Base-by-base conservation (phyloP, 441 rosid species). In the Gossypium schwendimanii region DNA sequence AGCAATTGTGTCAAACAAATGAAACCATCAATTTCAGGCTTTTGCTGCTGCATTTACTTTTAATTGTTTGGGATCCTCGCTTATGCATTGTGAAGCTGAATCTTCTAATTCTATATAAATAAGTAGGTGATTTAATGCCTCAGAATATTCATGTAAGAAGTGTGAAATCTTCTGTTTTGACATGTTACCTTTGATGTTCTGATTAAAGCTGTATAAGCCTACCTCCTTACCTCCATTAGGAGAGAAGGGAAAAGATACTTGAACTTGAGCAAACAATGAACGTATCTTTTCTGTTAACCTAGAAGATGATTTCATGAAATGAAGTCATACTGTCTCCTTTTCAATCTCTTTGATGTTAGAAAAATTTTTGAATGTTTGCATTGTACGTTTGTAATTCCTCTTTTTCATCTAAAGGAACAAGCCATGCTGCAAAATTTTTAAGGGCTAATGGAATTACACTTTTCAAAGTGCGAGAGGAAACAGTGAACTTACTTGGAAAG, bases 401-500 rank as follows among this genome's bases (percentile, higher is more conserved):
- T 31, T 63, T 36, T 59, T 75, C 17, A 39, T 36, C 1, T 39
- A 36, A 77, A 93, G 98, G 94, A 67, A 87, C 96, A 15, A 88
- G 93, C 87, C 72, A 83, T 15, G 90, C 88, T 75, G 97, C 98
- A 59, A 94, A 89, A 85, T 91, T 84, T 78, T 77, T 94, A 80
- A 87, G 98, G 86, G 84, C 71, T 47, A 84, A 87, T 67, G 98
- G 95, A 75, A 76, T 91, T 69, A 90, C 97, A 6, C 82, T 86
- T 66, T 83, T 84, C 72, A 87, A 89, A 80, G 90, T 91, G 69
- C 84, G 85, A 61, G 90, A 90, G 39, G 98, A 89, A 84, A 86
- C 78, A 0, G 60, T 94, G 26, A 81, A 77, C 75, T 79, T 94
- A 71, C 93, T 94, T 11, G 97, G 98, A 77, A 91, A 82, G 81